Evolutionary conservation across 805 yeast genomes (phyloP).

Genomic region (Kodamaea sagamina): DNA sequence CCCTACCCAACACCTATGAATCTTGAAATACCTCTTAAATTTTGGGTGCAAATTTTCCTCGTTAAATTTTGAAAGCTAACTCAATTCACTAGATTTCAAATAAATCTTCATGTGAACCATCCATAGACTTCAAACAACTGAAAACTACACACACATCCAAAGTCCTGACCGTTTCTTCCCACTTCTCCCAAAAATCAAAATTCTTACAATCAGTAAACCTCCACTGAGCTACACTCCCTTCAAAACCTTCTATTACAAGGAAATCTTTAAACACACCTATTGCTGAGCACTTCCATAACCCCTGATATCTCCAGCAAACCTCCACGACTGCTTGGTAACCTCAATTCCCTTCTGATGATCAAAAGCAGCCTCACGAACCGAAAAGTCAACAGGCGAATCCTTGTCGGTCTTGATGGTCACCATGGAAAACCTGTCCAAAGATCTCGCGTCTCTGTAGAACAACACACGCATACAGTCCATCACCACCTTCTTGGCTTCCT

Average conservation of each 20-base stretch:
- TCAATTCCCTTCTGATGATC: conserved; percentile 63
- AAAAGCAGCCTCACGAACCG: conserved; percentile 39
- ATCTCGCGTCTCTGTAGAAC: conserved; percentile 94
- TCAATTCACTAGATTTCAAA: no score
- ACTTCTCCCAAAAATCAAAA: no score
- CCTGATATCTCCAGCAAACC: conserved; percentile 79
- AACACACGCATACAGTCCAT: conserved; percentile 90
- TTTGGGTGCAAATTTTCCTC: no score
- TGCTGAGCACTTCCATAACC: conserved; percentile 83
- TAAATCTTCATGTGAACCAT: no score
- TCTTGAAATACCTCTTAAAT: no score
- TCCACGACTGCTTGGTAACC: conserved; percentile 83
- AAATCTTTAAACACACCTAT: conserved; percentile 13
- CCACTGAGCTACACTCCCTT: no score
- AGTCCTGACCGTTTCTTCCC: no score
- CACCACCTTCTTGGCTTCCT: conserved; percentile 74
- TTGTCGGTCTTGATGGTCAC: conserved; percentile 60
- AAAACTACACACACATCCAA: no score
- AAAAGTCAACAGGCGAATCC: conserved; percentile 32
- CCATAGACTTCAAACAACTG: no score
- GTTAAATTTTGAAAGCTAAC: no score
- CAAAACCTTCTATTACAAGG: neutral
- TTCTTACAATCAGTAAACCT: no score
- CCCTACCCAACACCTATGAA: no score
- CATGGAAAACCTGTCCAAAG: conserved; percentile 79